phyloP scores from a whole-genome alignment of 306 rosid species.

The Trichosanthes truncata region DNA sequence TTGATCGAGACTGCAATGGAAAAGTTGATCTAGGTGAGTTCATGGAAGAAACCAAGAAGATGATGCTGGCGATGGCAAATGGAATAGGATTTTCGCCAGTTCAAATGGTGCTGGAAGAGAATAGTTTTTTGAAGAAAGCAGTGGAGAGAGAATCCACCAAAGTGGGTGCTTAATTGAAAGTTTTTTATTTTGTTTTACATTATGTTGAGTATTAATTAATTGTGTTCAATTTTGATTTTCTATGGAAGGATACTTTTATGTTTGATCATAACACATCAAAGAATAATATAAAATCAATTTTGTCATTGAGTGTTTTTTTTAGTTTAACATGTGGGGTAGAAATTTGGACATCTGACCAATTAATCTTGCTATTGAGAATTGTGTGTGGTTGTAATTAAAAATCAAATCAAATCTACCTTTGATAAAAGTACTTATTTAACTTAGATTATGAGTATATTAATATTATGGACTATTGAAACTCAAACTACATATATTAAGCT shows the following conservation, averaged over 20 bases:
- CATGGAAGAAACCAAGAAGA: conserved; percentile 52
- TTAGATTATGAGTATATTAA: too few species aligned
- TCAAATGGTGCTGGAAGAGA: conserved; percentile 62
- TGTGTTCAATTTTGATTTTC: not conserved
- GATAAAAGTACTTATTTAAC: too few species aligned
- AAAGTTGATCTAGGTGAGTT: conserved; percentile 52
- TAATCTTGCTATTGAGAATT: too few species aligned
- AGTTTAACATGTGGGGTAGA: too few species aligned
- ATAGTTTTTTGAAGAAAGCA: conserved; percentile 51
- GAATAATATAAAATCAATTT: too few species aligned
- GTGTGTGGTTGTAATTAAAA: too few species aligned
- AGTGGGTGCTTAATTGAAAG: conserved; percentile 6
- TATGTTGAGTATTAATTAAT: not conserved
- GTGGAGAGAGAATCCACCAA: conserved; percentile 42
- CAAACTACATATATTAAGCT: too few species aligned
- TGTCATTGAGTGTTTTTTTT: too few species aligned
- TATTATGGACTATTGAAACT: too few species aligned
- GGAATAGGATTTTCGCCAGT: conserved; percentile 65
- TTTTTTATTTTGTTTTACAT: not conserved
- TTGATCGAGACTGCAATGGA: conserved; percentile 56
- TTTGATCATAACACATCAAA: not conserved
- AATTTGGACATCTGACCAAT: too few species aligned
- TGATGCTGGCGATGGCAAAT: conserved; percentile 71
- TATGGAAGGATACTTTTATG: not conserved
- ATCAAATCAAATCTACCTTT: too few species aligned